A percentile compares a stretch with the other conserved stretches of the same genome.
These are phyloP conservation scores for Saururus chinensis DNA, from an alignment of 164 flowering plant genomes.

Conservation along the genomic window DNA sequence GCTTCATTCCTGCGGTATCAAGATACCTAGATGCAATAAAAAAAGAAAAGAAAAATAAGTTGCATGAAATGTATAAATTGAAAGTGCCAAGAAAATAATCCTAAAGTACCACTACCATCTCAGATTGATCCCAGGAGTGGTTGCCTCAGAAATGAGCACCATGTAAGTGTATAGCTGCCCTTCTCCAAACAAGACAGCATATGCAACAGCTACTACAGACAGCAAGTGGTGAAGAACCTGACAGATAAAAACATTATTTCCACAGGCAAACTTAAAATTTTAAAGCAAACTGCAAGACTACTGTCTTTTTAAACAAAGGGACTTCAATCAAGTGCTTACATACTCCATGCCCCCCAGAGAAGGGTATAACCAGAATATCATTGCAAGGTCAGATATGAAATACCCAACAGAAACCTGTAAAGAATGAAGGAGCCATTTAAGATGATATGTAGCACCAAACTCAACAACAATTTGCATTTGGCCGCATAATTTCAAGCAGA, in stretches of 20 bases:
- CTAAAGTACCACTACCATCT: constrained; percentile 78
- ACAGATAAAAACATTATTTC: constrained; percentile 8
- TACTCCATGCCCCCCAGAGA: constrained; percentile 86
- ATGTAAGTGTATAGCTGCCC: constrained; percentile 89
- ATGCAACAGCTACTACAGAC: constrained; percentile 66
- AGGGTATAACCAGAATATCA: constrained; percentile 91
- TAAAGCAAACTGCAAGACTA: too few relatives aligned
- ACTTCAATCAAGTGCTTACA: constrained; percentile 44
- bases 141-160: constrained; percentile 90
- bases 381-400: constrained; percentile 76
- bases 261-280: background rate
- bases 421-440: background rate
- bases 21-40: constrained; percentile 48
- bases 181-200: constrained; percentile 73
- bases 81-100: background rate
- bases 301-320: too few relatives aligned
- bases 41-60: background rate
- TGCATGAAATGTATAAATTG: background rate
- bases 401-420: constrained; percentile 91
- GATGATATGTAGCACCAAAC: background rate
- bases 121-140: constrained; percentile 88
- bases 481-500: background rate
- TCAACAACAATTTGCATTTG: background rate
- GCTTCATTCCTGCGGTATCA: constrained; percentile 84
- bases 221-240: constrained; percentile 90